Percentiles rank a stretch among this genome's conserved stretches.
phyloP scores from a whole-genome alignment of 805 yeast species.

The Lipomyces mesembrius region DNA sequence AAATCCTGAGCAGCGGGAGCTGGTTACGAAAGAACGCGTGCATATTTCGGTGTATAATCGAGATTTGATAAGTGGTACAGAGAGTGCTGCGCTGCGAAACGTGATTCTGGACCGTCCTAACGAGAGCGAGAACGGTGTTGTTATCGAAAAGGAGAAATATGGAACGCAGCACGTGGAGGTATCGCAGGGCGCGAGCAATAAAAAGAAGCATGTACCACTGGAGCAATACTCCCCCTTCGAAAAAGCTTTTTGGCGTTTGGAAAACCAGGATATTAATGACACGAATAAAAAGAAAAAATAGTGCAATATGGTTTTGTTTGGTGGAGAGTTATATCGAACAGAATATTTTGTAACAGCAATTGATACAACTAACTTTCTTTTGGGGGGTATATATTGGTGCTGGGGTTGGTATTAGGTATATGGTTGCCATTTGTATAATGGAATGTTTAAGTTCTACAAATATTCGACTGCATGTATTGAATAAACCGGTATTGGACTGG shows the following conservation, averaged over 20 bases:
- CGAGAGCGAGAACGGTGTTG: too few relatives aligned
- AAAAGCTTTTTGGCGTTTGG: constrained; percentile 14
- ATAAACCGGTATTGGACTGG: too few relatives aligned
- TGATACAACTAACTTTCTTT: too few relatives aligned
- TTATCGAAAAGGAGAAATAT: background rate
- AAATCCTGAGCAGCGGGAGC: background rate
- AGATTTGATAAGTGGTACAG: background rate
- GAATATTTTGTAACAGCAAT: too few relatives aligned
- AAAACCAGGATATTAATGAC: constrained; percentile 2
- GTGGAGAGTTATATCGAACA: too few relatives aligned
- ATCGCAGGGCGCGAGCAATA: background rate
- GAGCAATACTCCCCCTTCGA: constrained; percentile 10
- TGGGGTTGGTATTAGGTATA: too few relatives aligned
- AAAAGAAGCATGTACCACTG: background rate
- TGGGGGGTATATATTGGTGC: too few relatives aligned
- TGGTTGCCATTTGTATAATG: too few relatives aligned
- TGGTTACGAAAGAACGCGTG: constrained; percentile 12
- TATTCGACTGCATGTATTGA: too few relatives aligned
- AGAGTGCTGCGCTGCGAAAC: background rate
- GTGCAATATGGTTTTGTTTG: too few relatives aligned
- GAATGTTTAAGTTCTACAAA: too few relatives aligned
- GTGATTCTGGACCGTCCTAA: background rate
- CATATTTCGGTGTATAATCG: constrained; percentile 16
- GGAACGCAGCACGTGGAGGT: background rate
- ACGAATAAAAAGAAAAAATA: background rate